A percentile compares a stretch with the other conserved stretches of the same genome.
These are phyloP conservation scores for Metarhizium rileyi DNA, from an alignment of 2,329 filamentous ascomycete species.

Conservation along the genomic window DNA sequence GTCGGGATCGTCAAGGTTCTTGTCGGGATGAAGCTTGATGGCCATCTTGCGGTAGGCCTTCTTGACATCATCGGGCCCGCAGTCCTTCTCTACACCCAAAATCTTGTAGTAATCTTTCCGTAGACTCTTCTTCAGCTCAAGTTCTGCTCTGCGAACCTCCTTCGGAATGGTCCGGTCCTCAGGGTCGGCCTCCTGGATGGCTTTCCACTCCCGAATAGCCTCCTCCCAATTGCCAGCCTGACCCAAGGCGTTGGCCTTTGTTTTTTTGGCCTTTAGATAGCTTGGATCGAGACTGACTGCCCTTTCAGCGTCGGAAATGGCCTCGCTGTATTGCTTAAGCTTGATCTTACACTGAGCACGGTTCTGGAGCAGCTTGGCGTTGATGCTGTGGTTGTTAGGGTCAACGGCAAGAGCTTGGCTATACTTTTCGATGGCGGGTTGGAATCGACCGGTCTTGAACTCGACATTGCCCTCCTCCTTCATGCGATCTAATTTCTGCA, in stretches of 20 bases:
- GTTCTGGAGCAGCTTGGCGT: constrained; percentile 92
- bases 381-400: constrained; percentile 79
- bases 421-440: constrained; percentile 77
- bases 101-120: constrained; percentile 99
- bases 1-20: constrained; percentile 78
- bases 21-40: constrained; percentile 91
- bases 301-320: constrained; percentile 76
- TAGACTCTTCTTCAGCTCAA: constrained; percentile 95
- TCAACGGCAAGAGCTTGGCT: constrained; percentile 76
- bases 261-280: constrained; percentile 88
- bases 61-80: constrained; percentile 79
- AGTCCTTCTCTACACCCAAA: constrained; percentile 77
- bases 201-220: constrained; percentile 80
- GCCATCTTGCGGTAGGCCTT: constrained; percentile 94
- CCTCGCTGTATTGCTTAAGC: constrained; percentile 73
- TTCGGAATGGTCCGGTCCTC: constrained; percentile 70
- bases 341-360: constrained; percentile 75
- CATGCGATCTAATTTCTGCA: constrained; percentile 85
- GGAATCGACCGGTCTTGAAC: constrained; percentile 77
- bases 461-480: constrained; percentile 88
- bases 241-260: constrained; percentile 82
- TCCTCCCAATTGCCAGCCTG: constrained; percentile 87
- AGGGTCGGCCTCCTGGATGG: constrained; percentile 72
- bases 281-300: constrained; percentile 73
- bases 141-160: constrained; percentile 81